Conservation (phyloP, 2,329 filamentous ascomycete genomes). For the Amylocarpus encephaloides region DNA sequence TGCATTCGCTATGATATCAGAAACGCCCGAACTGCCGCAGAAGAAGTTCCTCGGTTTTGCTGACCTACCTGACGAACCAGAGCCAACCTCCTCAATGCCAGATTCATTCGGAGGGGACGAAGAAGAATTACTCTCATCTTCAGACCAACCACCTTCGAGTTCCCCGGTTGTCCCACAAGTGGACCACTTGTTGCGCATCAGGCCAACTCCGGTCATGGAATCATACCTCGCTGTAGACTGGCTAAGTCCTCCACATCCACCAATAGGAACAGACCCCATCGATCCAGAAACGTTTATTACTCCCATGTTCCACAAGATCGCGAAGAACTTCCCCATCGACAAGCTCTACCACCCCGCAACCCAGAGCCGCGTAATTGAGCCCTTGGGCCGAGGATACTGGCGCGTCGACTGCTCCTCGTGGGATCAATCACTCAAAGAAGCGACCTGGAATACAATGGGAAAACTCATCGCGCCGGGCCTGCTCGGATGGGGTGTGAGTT, state of each 20-base stretch:
- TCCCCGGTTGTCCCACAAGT: too few relatives aligned
- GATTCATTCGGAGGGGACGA: too few relatives aligned
- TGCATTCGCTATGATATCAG: too few relatives aligned
- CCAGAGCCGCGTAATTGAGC: slow-evolving; percentile 43
- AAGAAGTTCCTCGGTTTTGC: too few relatives aligned
- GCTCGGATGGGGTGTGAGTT: slow-evolving; percentile 64
- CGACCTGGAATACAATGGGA: slow-evolving; percentile 56
- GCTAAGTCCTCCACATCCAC: slow-evolving; percentile 50
- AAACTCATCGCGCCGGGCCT: slow-evolving; percentile 52
- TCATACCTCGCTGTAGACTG: slow-evolving; percentile 31
- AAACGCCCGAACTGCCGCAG: too few relatives aligned
- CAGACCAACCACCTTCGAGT: too few relatives aligned
- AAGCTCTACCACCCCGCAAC: slow-evolving; percentile 47
- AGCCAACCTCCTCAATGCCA: too few relatives aligned
- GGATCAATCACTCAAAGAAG: slow-evolving; percentile 40
- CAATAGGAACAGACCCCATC: slow-evolving; percentile 38
- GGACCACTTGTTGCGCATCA: too few relatives aligned
- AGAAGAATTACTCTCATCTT: too few relatives aligned
- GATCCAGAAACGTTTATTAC: slow-evolving; percentile 49
- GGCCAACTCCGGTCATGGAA: not conserved
- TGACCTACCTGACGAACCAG: too few relatives aligned
- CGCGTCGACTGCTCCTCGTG: slow-evolving; percentile 52
- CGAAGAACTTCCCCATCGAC: slow-evolving; percentile 43
- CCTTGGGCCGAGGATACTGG: slow-evolving; percentile 76
- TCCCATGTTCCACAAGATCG: slow-evolving; percentile 45